Evolutionary conservation across 176 grass and related monocot species (phyloP).

Genomic region (Aegilops bicornis): DNA sequence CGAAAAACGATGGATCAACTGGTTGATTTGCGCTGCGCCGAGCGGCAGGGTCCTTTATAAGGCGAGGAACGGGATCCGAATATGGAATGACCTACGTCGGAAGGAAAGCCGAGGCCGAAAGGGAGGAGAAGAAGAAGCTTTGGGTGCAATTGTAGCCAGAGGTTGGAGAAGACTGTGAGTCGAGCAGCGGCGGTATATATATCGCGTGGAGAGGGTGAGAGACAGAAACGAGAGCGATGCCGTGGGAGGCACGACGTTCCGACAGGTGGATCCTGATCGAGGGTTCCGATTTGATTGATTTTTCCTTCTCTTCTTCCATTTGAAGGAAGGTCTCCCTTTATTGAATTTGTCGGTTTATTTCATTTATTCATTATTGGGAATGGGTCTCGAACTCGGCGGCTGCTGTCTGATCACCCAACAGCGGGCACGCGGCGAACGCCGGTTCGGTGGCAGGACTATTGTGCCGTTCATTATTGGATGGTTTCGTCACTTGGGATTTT

Average conservation of each 20-base stretch:
- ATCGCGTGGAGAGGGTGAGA: neutral
- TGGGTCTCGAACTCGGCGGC: neutral
- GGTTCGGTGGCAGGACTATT: neutral
- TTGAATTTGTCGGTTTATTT: neutral
- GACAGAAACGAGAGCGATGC: neutral
- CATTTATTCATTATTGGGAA: neutral
- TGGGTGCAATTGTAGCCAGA: neutral
- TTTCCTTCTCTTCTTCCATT: too few species aligned
- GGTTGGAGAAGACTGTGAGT: neutral
- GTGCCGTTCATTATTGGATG: neutral
- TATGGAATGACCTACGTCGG: neutral
- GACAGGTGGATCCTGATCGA: neutral
- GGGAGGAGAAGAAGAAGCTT: neutral
- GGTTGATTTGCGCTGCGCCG: neutral
- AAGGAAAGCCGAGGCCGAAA: slow-evolving; percentile 32
- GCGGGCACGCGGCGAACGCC: neutral
- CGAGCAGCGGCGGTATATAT: slow-evolving; percentile 25
- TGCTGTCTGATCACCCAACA: neutral
- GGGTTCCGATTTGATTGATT: neutral
- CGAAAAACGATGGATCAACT: neutral
- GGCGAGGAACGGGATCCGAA: neutral
- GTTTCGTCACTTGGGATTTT: neutral
- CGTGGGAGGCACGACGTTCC: neutral
- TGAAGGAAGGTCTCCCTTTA: neutral
- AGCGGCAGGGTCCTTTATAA: neutral